Base-by-base conservation (phyloP, 2,329 filamentous ascomycete species). In the Ilyonectria sp. region DNA sequence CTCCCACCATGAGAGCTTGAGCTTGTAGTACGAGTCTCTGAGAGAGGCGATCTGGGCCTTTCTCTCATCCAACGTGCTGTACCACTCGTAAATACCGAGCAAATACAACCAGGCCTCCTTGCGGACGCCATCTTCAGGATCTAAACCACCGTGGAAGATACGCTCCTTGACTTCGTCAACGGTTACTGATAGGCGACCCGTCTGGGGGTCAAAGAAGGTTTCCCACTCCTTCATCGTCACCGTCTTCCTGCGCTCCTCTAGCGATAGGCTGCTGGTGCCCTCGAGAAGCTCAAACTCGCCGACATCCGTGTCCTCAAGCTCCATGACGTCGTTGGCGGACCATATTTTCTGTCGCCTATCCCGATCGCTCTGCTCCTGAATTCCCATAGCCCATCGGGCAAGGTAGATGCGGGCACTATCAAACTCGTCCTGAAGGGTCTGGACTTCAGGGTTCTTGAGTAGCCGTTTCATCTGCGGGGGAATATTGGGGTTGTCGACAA, bases 1-100 rank as follows among this genome's bases (percentile, higher is more conserved):
- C 80, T 98, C 95, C 97, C 97, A 99, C 97, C 96, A 99, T 0
- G 92, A 88, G 6, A 93, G 94, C 81, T 99, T 99, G 49, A 99
- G 86, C 71, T 94, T 92, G 66, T 98, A 93, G 79, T 98, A 99
- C 74, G 97, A 94, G 75, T 99, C 96, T 10, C 96, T 87, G 37
- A 97, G 87, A 8, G 93, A 97, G 53, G 96, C 95, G 74, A 95
- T 86, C 74, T 95, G 89, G 0, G 92, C 94, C 75, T 91, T 93
- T 44, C 96, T 89, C 78, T 99, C 96, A 68, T 97, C 94, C 1
- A 86, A 86, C 0, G 92, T 94, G 79, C 94, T 97, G 74, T 97
- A 91, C 97, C 97, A 99, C 2, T 95, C 92, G 76, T 97, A 93
- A 0, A 99, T 93, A 1, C 94, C 96, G 0, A 99, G 87, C 17